A percentile compares a stretch with the other conserved stretches of the same genome.
Conservation (phyloP, 2,329 filamentous ascomycete species). For the Alternaria hordeiaustralica region DNA sequence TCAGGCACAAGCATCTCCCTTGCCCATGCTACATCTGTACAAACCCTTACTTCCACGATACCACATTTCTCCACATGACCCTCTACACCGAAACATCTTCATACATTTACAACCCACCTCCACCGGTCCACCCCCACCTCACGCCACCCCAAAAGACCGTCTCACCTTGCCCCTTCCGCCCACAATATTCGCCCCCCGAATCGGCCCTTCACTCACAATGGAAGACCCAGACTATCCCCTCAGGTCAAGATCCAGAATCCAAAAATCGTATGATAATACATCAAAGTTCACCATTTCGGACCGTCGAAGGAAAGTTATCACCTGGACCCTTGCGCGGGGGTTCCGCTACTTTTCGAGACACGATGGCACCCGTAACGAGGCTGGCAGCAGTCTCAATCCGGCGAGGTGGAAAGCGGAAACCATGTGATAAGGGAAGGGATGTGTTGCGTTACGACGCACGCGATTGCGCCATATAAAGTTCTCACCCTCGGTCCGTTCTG, state of each 20-base stretch:
- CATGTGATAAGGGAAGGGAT: neutral
- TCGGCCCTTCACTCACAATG: neutral
- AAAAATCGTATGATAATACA: neutral
- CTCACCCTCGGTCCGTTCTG: neutral
- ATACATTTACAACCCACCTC: neutral
- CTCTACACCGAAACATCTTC: neutral
- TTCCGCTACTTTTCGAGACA: neutral
- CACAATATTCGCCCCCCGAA: neutral
- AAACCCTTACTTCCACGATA: neutral
- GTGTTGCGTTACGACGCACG: neutral
- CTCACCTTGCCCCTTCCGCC: neutral
- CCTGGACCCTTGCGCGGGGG: neutral
- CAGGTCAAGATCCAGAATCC: neutral
- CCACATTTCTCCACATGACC: neutral
- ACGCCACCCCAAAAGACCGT: neutral
- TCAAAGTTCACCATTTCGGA: neutral
- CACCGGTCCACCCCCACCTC: neutral
- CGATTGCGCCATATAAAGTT: neutral
- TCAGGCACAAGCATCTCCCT: neutral
- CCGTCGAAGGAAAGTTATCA: neutral
- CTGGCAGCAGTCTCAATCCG: neutral
- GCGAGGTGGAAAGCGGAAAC: neutral
- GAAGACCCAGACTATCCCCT: neutral
- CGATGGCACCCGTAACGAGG: neutral
- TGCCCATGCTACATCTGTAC: neutral